Conservation (phyloP, 2,329 filamentous ascomycete species). For the Claviceps sorghi region DNA sequence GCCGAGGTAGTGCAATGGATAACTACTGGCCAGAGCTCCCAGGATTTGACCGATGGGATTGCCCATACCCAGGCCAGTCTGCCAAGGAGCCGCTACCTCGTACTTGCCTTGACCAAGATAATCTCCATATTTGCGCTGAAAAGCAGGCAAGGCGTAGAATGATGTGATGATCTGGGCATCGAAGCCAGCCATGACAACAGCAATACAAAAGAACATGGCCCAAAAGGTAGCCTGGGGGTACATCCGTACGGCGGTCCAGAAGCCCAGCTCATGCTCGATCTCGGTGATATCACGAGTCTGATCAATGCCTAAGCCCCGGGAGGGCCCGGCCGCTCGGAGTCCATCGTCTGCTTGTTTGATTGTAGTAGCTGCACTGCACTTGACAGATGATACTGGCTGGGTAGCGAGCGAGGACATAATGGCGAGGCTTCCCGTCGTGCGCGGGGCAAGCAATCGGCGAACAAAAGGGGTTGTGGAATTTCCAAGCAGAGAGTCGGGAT, state of each 20-base stretch:
- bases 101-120: slow-evolving; percentile 16
- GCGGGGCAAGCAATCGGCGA: not conserved
- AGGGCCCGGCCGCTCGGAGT: not conserved
- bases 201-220: slow-evolving; percentile 16
- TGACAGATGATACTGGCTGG: not conserved
- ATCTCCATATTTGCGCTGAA: slow-evolving; percentile 18
- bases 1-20: slow-evolving; percentile 24
- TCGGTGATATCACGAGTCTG: slow-evolving; percentile 12
- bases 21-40: slow-evolving; percentile 21
- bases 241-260: slow-evolving; percentile 15
- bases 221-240: slow-evolving; percentile 25
- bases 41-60: slow-evolving; percentile 31
- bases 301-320: slow-evolving; percentile 8
- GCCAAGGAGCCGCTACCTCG: slow-evolving; percentile 33
- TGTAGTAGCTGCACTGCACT: not conserved
- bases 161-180: slow-evolving; percentile 24
- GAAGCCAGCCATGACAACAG: slow-evolving; percentile 18
- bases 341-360: not conserved
- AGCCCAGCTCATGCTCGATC: slow-evolving; percentile 13
- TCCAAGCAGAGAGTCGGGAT: not conserved
- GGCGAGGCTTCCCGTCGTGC: not conserved
- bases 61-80: slow-evolving; percentile 31
- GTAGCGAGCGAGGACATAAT: not conserved
- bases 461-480: not conserved
- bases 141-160: slow-evolving; percentile 23